Percentiles rank a stretch among this genome's conserved stretches.
These are phyloP conservation scores for Trichosporon coremiiforme DNA, from an alignment of 1,284 basidiomycete species.

Conservation along the genomic window DNA sequence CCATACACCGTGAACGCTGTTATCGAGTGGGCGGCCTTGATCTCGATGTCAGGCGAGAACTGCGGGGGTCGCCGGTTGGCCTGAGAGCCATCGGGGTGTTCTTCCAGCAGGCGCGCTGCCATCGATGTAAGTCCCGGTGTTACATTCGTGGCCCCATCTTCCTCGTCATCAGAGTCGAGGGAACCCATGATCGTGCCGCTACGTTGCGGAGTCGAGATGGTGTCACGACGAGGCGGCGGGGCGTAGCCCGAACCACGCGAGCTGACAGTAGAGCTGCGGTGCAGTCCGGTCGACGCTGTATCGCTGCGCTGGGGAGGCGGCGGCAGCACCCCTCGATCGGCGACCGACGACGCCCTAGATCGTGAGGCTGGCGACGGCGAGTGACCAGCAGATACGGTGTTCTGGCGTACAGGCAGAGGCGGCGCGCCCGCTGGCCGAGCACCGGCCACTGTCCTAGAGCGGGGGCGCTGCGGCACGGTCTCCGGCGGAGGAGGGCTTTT, in stretches of 20 bases:
- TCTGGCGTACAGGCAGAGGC: conserved; percentile 25
- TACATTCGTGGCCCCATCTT: conserved; percentile 30
- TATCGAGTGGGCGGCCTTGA: conserved; percentile 55
- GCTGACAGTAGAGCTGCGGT: conserved; percentile 13
- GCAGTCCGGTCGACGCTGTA: conserved; percentile 12
- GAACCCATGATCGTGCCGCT: conserved; percentile 27
- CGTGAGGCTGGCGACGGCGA: conserved; percentile 7
- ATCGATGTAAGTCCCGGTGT: conserved; percentile 30
- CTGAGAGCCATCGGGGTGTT: conserved; percentile 75
- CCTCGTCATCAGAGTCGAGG: conserved; percentile 44
- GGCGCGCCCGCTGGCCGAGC: conserved; percentile 26
- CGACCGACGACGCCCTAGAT: neutral
- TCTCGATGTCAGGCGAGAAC: conserved; percentile 52
- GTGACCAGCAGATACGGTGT: neutral
- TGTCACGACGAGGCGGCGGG: conserved; percentile 24
- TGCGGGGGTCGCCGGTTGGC: conserved; percentile 77
- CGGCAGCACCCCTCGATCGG: conserved; percentile 17
- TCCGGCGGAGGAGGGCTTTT: neutral
- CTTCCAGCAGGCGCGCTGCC: conserved; percentile 59
- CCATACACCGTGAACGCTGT: conserved; percentile 66
- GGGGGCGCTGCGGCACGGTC: conserved; percentile 29
- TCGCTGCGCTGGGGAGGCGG: conserved; percentile 36
- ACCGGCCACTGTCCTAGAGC: conserved; percentile 28
- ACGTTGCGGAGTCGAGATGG: neutral
- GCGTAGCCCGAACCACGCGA: neutral